Conservation (phyloP, 2,329 filamentous ascomycete genomes). For the Beauveria sp. region DNA sequence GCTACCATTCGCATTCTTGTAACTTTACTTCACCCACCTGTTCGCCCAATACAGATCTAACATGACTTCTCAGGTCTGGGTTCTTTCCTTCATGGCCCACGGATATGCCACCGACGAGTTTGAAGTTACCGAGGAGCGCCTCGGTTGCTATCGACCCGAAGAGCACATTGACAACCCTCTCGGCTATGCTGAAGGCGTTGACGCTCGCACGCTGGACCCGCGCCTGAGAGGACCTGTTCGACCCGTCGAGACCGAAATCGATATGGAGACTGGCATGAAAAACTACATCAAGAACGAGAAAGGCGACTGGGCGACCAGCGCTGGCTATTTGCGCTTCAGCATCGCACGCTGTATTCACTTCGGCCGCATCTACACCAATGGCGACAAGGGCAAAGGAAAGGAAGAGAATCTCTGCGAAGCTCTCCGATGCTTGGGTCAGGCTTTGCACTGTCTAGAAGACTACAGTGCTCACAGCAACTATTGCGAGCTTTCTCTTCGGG, state of each 20-base stretch:
- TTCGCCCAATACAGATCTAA: not conserved
- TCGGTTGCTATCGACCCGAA: conserved; percentile 75
- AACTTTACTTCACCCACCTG: conserved; percentile 13
- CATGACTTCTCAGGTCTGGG: conserved; percentile 50
- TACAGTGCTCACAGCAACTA: conserved; percentile 78
- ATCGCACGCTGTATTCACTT: conserved; percentile 69
- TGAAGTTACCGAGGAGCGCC: conserved; percentile 71
- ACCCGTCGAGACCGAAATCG: conserved; percentile 63
- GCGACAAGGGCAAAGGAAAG: conserved; percentile 51
- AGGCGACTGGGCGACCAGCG: conserved; percentile 81
- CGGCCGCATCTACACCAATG: conserved; percentile 65
- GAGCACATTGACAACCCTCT: conserved; percentile 71
- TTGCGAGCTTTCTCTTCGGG: conserved; percentile 60
- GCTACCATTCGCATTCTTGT: conserved; percentile 70
- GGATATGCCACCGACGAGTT: conserved; percentile 83
- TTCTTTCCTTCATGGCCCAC: conserved; percentile 73
- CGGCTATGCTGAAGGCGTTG: conserved; percentile 76
- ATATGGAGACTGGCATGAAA: conserved; percentile 85
- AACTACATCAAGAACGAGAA: conserved; percentile 95
- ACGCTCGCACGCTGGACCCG: conserved; percentile 74
- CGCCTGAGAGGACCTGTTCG: conserved; percentile 75
- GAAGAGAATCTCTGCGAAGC: conserved; percentile 77
- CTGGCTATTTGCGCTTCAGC: conserved; percentile 74
- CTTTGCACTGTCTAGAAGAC: conserved; percentile 70
- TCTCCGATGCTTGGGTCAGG: conserved; percentile 66